phyloP scores from a whole-genome alignment of 768 basidiomycete species.

The Boletellus emodensis region DNA sequence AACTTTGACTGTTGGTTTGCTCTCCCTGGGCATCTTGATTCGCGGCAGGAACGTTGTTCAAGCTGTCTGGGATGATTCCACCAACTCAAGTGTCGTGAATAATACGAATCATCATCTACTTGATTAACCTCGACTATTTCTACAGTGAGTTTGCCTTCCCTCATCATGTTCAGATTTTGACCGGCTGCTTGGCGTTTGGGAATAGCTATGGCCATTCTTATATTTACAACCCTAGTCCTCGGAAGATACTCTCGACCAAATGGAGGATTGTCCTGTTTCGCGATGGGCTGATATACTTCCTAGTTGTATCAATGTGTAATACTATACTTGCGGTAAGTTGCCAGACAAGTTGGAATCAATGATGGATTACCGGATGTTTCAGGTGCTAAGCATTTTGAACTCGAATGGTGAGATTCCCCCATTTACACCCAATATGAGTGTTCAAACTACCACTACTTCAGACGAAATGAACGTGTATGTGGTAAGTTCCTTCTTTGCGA shows the following conservation, averaged over 20 bases:
- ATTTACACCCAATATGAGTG: not conserved
- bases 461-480: slow-evolving; percentile 29
- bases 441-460: slow-evolving; percentile 2
- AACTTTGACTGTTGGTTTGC: slow-evolving; percentile 44
- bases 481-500: not conserved
- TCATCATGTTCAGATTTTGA: not conserved
- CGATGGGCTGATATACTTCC: slow-evolving; percentile 70
- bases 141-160: slow-evolving; percentile 48
- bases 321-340: slow-evolving; percentile 59
- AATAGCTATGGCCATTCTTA: slow-evolving; percentile 63
- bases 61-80: slow-evolving; percentile 47
- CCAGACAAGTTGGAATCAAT: not conserved
- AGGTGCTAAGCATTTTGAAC: slow-evolving; percentile 26
- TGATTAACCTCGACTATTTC: slow-evolving; percentile 63
- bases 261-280: slow-evolving; percentile 63
- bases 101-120: slow-evolving; percentile 54
- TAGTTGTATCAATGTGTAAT: slow-evolving; percentile 62
- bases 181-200: not conserved
- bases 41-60: slow-evolving; percentile 65
- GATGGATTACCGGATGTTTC: not conserved
- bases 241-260: slow-evolving; percentile 44
- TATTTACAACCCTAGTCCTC: slow-evolving; percentile 52
- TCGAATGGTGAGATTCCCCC: slow-evolving; percentile 20
- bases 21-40: slow-evolving; percentile 60
- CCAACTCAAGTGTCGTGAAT: slow-evolving; percentile 45